Percentiles rank a stretch among this genome's conserved stretches.
phyloP scores from a whole-genome alignment of 306 rosid genomes.

The apple (Malus domestica) region DNA sequence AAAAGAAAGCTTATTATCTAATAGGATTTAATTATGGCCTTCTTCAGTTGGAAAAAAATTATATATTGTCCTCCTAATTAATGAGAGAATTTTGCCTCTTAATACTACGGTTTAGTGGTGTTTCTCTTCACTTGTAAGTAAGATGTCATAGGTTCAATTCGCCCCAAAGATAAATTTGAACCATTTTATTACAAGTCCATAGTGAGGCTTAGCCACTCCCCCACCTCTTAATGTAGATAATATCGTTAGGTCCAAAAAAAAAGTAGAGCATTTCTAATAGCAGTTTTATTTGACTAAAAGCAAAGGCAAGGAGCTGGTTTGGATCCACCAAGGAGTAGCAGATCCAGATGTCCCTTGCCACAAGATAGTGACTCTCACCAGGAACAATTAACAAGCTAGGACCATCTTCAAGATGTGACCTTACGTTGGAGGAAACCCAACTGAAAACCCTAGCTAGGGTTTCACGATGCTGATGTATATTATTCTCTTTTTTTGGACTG shows the following conservation, averaged over 20 bases:
- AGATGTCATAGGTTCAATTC: too few relatives aligned
- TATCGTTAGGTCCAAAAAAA: too few relatives aligned
- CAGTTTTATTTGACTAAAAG: slow-evolving; percentile 24
- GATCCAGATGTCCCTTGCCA: not conserved
- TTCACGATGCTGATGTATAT: not conserved
- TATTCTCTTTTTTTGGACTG: not conserved
- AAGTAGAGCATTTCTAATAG: not conserved
- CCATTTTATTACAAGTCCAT: too few relatives aligned
- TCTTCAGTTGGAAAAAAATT: not conserved
- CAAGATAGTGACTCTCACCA: not conserved
- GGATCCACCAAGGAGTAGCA: slow-evolving; percentile 3
- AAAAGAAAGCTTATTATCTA: not conserved
- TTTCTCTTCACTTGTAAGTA: too few relatives aligned
- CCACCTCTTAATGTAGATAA: too few relatives aligned
- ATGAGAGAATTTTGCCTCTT: too few relatives aligned
- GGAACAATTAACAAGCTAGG: not conserved
- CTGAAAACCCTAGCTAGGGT: not conserved
- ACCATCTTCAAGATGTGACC: not conserved
- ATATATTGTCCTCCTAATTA: not conserved
- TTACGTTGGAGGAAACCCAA: slow-evolving; percentile 4
- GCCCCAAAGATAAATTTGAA: too few relatives aligned
- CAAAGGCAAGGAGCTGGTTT: not conserved
- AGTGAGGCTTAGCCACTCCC: too few relatives aligned
- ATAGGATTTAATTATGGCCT: not conserved
- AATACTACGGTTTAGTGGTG: too few relatives aligned